Evolutionary conservation across 1,284 basidiomycete genomes (phyloP), one percentile per base, ranked within the genome.

Genomic region (Sutorius eximius): DNA sequence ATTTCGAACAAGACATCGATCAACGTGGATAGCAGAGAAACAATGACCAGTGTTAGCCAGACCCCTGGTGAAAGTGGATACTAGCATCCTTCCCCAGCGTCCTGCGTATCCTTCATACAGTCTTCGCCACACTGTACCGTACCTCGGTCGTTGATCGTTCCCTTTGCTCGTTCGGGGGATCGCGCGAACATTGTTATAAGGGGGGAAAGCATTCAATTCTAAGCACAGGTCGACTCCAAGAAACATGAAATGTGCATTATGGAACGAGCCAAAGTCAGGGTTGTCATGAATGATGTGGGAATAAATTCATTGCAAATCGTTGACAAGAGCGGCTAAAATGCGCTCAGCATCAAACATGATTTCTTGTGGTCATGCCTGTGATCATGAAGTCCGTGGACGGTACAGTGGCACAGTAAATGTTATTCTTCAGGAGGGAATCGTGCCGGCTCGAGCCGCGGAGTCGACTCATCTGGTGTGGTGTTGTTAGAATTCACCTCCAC

Each of bases 371-470:
- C 18, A 38, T 41, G 24, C 3, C 52, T 34, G 24, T 56, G 9
- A 33, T 40, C 32, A 37, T 41, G 11, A 37, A 13, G 55, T 48
- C 11, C 40, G 10, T 44, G 42, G 56, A 45, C 53, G 41, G 20
- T n/a, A n/a, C 5, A 51, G 59, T 63, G 55, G 11, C 18, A 16
- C 33, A 54, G 59, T 68, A 53, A 59, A 58, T 72, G 73, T 74
- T 73, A 79, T 76, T 78, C 70, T 29, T 61, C 45, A 0, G 61
- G 56, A 42, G 71, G 66, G 60, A 71, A 70, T 55, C 56, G 67
- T 42, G 65, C 67, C 44, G 61, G 58, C 53, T 53, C 60, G 33
- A 53, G 41, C 9, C 51, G 57, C n/a, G 38, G 9, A 10, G 27
- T 8, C 7, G 18, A 13, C 41, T 3, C 24, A n/a, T 38, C 49